Conservation (phyloP, 1,284 basidiomycete species). For the Heterobasidion parviporum region DNA sequence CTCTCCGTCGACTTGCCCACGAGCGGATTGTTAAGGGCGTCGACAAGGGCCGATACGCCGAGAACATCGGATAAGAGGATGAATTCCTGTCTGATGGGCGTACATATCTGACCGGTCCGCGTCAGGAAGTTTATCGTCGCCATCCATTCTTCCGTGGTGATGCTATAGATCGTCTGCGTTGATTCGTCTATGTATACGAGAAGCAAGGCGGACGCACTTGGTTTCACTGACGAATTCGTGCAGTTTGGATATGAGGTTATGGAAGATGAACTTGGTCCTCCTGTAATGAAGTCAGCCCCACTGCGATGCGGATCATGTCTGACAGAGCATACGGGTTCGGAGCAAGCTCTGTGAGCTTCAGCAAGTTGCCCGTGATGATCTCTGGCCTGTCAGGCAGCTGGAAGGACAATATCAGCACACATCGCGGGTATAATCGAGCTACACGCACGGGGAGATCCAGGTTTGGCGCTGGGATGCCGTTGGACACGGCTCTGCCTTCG, state of each 20-base stretch:
- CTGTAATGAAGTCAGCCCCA: conserved; percentile 13
- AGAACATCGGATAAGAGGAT: conserved; percentile 77
- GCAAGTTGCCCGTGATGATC: conserved; percentile 47
- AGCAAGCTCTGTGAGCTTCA: conserved; percentile 36
- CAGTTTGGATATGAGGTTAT: conserved; percentile 48
- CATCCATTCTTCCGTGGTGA: conserved; percentile 86
- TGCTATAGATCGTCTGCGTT: conserved; percentile 19
- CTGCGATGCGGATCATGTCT: background rate
- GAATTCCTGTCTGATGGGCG: conserved; percentile 73
- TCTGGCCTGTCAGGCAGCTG: conserved; percentile 45
- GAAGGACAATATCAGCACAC: background rate
- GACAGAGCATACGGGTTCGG: conserved; percentile 26
- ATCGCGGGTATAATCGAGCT: background rate
- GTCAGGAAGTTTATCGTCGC: conserved; percentile 71
- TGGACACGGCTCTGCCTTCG: background rate
- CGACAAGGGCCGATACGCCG: conserved; percentile 73
- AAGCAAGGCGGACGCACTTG: conserved; percentile 24
- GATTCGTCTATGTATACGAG: background rate
- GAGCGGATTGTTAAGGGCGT: conserved; percentile 69
- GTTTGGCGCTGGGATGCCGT: conserved; percentile 2
- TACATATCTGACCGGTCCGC: conserved; percentile 62
- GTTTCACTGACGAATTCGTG: conserved; percentile 72
- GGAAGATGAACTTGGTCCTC: conserved; percentile 39
- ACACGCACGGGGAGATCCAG: conserved; percentile 2
- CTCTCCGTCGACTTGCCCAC: conserved; percentile 60